Conservation (phyloP, 129 eudicot species). For the Daucus carota region DNA sequence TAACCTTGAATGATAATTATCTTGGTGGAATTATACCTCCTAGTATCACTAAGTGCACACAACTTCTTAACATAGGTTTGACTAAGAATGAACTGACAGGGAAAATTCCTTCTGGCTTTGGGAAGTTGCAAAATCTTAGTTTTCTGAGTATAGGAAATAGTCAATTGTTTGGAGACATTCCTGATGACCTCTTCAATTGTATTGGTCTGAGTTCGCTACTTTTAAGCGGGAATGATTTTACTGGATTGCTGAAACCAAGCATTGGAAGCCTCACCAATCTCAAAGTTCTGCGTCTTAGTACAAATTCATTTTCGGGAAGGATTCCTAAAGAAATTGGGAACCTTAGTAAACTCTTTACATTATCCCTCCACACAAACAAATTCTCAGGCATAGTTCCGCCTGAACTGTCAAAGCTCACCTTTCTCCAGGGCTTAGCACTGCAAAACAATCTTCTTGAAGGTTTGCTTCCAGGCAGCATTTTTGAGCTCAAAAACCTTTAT, state of each 20-base stretch:
- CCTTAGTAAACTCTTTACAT: conserved; percentile 30
- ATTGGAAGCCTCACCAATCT: conserved; percentile 51
- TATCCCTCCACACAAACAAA: conserved; percentile 35
- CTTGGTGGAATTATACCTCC: conserved; percentile 57
- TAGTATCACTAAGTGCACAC: conserved; percentile 57
- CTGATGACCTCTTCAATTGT: conserved; percentile 59
- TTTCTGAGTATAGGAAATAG: conserved; percentile 25
- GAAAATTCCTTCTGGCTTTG: conserved; percentile 45
- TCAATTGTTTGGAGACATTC: conserved; percentile 42
- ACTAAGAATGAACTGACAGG: conserved; percentile 36
- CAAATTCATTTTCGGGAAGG: conserved; percentile 38
- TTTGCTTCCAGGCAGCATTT: conserved; percentile 44
- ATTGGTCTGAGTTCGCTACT: conserved; percentile 31
- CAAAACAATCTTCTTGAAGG: conserved; percentile 58
- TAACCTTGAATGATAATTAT: conserved; percentile 34
- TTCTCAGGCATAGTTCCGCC: conserved; percentile 62
- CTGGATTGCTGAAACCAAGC: conserved; percentile 36
- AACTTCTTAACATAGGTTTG: conserved; percentile 35
- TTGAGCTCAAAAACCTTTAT: conserved; percentile 43
- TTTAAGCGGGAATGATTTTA: conserved; percentile 34
- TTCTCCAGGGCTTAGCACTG: conserved; percentile 47
- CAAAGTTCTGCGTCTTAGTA: conserved; percentile 19
- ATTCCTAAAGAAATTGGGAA: conserved; percentile 68
- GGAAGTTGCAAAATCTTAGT: conserved; percentile 43
- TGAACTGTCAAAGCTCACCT: conserved; percentile 45